Evolutionary conservation across 2,329 filamentous ascomycete species (phyloP), one percentile per base, ranked within the genome.

Genomic region (Pseudogymnoascus sp.): DNA sequence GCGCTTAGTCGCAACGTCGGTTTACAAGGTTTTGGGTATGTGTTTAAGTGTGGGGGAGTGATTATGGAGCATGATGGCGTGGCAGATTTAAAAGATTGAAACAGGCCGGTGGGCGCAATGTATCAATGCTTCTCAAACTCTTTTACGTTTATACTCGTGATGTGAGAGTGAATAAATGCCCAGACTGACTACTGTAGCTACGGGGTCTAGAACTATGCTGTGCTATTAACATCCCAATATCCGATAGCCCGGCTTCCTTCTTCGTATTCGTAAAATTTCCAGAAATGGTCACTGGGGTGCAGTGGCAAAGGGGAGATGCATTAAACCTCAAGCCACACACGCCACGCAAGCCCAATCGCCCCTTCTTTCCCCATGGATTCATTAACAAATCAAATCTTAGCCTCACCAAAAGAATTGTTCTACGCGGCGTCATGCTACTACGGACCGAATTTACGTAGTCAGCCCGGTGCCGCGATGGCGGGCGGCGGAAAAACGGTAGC

Each of bases 41-140:
- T 53, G 14, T 31, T 53, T 16, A 53, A 21, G 40, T 21, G 25
- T 16, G 14, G 23, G 44, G 23, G 23, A 16, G 14, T 53, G 46
- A 31, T 53, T 53, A 53, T n/a, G 46, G 46, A 53, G 46, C 46
- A 53, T 53, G 46, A 53, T 53, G 46, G 46, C 23, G 23, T 53
- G 8, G 46, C 23, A 53, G 46, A 53, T 16, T 18, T 23, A 53
- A 53, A 23, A 53, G 46, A 53, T 53, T 53, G 46, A 53, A 53
- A 31, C 46, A 31, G 25, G 46, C 46, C 46, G 7, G 46, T 53
- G 23, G 46, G 46, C 46, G 46, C 46, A 53, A 53, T 53, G 46
- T 31, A 53, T 53, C 46, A 53, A 53, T 53, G 46, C 46, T 53
- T 53, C 46, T 16, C 21, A 53, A 31, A 16, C 46, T 53, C 46